Conservation (phyloP, 2,329 filamentous ascomycete species). For the Fusarium pilosicola region DNA sequence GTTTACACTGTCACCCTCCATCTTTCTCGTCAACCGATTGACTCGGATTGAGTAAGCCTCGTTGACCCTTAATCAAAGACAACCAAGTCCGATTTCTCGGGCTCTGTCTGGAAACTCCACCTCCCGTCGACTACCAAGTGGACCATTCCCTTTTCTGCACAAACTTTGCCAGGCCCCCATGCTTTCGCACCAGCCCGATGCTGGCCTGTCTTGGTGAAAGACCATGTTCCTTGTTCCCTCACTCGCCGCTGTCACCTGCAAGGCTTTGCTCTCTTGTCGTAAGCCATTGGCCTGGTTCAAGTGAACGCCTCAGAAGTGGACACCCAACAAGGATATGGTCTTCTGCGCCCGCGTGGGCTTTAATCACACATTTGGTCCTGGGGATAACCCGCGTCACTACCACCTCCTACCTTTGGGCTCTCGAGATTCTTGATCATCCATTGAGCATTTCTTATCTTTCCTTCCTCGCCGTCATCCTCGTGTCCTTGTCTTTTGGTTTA, state of each 20-base stretch:
- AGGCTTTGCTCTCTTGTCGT: conserved; percentile 34
- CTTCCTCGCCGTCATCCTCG: conserved; percentile 20
- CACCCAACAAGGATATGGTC: conserved; percentile 39
- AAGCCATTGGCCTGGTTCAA: conserved; percentile 35
- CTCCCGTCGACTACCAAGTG: conserved; percentile 37
- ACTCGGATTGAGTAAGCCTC: conserved; percentile 41
- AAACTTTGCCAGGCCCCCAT: conserved; percentile 30
- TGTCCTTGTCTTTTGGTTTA: conserved; percentile 19
- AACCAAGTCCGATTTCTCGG: conserved; percentile 43
- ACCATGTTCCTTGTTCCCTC: conserved; percentile 21
- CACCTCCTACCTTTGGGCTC: conserved; percentile 27
- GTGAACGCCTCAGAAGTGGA: conserved; percentile 40
- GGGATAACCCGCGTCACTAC: conserved; percentile 33
- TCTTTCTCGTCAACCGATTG: conserved; percentile 30
- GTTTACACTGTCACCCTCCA: conserved; percentile 28
- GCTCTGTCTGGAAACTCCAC: conserved; percentile 39
- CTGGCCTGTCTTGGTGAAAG: conserved; percentile 20
- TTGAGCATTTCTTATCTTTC: conserved; percentile 26
- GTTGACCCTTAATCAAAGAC: conserved; percentile 46
- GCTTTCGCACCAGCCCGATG: conserved; percentile 27
- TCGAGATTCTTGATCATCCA: conserved; percentile 27
- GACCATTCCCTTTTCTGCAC: conserved; percentile 32
- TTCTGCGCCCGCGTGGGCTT: conserved; percentile 40
- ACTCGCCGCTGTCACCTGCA: conserved; percentile 38
- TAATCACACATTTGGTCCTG: conserved; percentile 39